Base-by-base conservation (phyloP, 495 filamentous ascomycete species). In the Corynascus novoguineensis region DNA sequence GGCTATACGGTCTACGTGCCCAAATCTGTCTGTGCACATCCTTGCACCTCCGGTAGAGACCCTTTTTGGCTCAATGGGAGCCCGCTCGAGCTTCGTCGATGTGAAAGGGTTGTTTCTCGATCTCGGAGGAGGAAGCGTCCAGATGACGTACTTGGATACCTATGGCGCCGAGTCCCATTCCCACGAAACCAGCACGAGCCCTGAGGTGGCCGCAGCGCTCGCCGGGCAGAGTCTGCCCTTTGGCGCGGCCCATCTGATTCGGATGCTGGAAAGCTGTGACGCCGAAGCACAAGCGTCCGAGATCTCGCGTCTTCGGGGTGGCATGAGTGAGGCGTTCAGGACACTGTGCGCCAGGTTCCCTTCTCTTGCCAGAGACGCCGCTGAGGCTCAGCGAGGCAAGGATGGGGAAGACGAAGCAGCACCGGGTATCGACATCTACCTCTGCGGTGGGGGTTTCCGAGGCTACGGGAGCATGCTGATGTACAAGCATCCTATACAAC, bases 391-490 rank as follows among this genome's bases (percentile, higher is more conserved):
- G 7, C 80, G 81, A 1, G 53, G 69, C 0, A 64, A 73, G 44
- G 61, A 58, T 4, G 70, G 69, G 11, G 68, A 72, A 3, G 70
- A 70, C 14, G 68, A 73, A n/a, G 65, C 71, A 3, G 57, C 68
- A 7, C 76, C 74, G 0, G 87, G 87, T 5, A 81, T 90, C 53
- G 81, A 85, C 11, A 75, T 97, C 2, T 92, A 92, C 67, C 81
- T 97, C 45, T 95, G 88, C 50, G 92, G 92, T 9, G 92, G 92
- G 12, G 92, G 92, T 0, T 96, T 96, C 68, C 78, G 92, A 15
- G 92, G 92, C 27, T 96, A 93, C 74, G 91, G 92, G 10, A 92
- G 88, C 68, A 78, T 95, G 28, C 73, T 96, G 15, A 86, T 95
- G 79, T 76, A 83, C 64, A 78, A 80, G 47, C 83, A 89, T 47